phyloP scores from a whole-genome alignment of 1,139 yeast genomes.

The Yamadazyma siamensis region DNA sequence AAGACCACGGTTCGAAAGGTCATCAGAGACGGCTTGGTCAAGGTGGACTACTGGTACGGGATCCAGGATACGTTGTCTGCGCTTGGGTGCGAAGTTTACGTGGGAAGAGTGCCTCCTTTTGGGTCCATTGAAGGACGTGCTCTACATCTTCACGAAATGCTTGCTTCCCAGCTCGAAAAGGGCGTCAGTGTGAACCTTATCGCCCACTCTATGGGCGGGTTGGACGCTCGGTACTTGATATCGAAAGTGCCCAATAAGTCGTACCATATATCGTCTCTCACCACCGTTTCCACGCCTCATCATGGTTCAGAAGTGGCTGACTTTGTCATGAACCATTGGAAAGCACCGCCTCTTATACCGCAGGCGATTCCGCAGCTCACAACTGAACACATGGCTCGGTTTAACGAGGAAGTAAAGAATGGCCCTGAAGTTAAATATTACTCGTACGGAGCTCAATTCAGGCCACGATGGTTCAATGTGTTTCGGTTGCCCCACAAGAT shows the following conservation, averaged over 20 bases:
- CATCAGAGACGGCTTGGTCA: conserved; percentile 13
- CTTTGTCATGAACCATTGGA: conserved; percentile 44
- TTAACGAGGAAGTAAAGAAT: conserved; percentile 52
- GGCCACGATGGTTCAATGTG: conserved; percentile 60
- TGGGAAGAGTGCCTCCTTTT: conserved; percentile 80
- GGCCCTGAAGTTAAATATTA: conserved; percentile 67
- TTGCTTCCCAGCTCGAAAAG: conserved; percentile 41
- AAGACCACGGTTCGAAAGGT: conserved; percentile 11
- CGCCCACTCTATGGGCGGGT: conserved; percentile 96
- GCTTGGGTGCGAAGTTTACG: conserved; percentile 65
- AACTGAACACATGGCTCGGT: conserved; percentile 46
- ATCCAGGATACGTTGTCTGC: conserved; percentile 57
- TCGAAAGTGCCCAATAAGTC: conserved; percentile 46
- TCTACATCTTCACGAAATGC: conserved; percentile 47
- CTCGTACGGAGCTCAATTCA: conserved; percentile 77
- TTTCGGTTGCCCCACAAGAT: conserved; percentile 64
- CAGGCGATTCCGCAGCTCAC: conserved; percentile 59
- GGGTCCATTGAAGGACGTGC: conserved; percentile 76
- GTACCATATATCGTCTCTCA: conserved; percentile 64
- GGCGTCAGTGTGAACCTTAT: conserved; percentile 60
- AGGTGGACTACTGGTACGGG: conserved; percentile 78
- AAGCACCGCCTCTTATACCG: conserved; percentile 20
- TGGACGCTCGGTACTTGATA: conserved; percentile 77
- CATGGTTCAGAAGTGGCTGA: conserved; percentile 85
- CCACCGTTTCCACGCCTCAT: conserved; percentile 88